These are phyloP conservation scores for Ilyonectria sp. DNA, from an alignment of 2,329 filamentous ascomycete species.

Conservation along the genomic window DNA sequence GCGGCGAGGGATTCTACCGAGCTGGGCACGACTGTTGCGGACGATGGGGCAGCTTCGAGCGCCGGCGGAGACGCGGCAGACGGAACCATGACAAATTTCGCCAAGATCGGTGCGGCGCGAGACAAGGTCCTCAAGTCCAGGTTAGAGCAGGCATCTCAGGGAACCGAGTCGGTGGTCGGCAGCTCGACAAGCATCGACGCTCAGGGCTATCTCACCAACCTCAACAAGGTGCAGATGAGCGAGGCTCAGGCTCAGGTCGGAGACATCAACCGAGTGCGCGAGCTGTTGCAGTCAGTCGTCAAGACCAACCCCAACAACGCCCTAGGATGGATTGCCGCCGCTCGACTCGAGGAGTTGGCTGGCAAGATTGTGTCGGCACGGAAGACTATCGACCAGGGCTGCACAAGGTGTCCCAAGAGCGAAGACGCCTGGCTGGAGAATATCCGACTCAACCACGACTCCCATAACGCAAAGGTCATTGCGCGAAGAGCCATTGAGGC, in stretches of 20 bases:
- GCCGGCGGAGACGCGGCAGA: constrained; percentile 68
- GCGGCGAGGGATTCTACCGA: constrained; percentile 86
- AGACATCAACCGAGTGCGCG: constrained; percentile 93
- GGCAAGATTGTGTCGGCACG: constrained; percentile 92
- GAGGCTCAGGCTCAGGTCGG: constrained; percentile 89
- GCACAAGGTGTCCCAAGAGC: constrained; percentile 91
- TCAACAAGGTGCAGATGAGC: constrained; percentile 85
- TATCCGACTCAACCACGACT: constrained; percentile 88
- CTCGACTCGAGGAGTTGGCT: constrained; percentile 91
- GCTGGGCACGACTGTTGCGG: constrained; percentile 89
- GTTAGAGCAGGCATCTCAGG: constrained; percentile 88
- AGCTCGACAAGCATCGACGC: constrained; percentile 94
- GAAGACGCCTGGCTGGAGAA: constrained; percentile 98
- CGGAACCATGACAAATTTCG: constrained; percentile 97
- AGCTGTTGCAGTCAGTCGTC: constrained; percentile 95
- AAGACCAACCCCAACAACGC: constrained; percentile 97
- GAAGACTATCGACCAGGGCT: constrained; percentile 89
- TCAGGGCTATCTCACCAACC: constrained; percentile 93
- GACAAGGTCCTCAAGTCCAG: constrained; percentile 97
- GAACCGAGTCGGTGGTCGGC: constrained; percentile 77
- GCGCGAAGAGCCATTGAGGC: constrained; percentile 93
- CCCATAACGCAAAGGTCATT: constrained; percentile 94
- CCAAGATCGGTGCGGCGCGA: constrained; percentile 94
- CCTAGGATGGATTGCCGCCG: constrained; percentile 95
- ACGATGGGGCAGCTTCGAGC: constrained; percentile 74